Evolutionary conservation across 2,329 filamentous ascomycete genomes (phyloP).

Genomic region (Penicillium sp.): DNA sequence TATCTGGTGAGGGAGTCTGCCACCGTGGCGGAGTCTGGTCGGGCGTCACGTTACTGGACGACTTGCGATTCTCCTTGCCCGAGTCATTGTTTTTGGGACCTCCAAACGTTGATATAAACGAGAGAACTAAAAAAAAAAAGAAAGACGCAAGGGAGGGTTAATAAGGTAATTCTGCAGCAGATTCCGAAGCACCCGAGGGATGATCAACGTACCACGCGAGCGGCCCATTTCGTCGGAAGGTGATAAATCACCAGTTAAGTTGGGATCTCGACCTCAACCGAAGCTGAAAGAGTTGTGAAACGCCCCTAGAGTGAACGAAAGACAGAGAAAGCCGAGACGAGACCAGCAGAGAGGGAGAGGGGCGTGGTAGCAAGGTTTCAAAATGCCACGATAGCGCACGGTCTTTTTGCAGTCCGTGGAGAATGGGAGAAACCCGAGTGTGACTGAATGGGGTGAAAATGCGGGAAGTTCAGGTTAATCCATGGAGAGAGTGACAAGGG

Average conservation of each 20-base stretch:
- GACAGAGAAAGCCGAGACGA: conserved; percentile 3
- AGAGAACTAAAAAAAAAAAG: conserved; percentile 69
- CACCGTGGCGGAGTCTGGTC: conserved; percentile 29
- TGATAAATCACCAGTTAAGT: conserved; percentile 9
- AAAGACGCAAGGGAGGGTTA: conserved; percentile 33
- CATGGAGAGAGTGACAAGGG: conserved; percentile 13
- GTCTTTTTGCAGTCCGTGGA: conserved; percentile 10
- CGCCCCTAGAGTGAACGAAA: background rate
- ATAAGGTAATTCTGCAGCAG: conserved; percentile 11
- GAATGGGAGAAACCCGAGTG: conserved; percentile 8
- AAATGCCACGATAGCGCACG: conserved; percentile 23
- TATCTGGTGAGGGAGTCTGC: conserved; percentile 41
- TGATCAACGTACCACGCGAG: conserved; percentile 42
- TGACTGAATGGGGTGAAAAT: background rate
- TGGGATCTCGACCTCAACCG: conserved; percentile 6
- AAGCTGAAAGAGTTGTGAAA: conserved; percentile 12
- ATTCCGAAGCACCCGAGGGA: conserved; percentile 14
- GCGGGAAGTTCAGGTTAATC: conserved; percentile 8
- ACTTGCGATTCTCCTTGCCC: conserved; percentile 31
- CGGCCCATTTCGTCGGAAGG: conserved; percentile 37
- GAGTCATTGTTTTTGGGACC: conserved; percentile 35
- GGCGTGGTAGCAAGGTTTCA: conserved; percentile 4
- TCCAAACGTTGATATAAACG: conserved; percentile 73
- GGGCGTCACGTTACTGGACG: conserved; percentile 25
- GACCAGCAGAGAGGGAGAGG: conserved; percentile 1